These are phyloP conservation scores for Cyclostephanos tholiformis DNA, from an alignment of 108 stramenopile genomes.

Conservation along the genomic window DNA sequence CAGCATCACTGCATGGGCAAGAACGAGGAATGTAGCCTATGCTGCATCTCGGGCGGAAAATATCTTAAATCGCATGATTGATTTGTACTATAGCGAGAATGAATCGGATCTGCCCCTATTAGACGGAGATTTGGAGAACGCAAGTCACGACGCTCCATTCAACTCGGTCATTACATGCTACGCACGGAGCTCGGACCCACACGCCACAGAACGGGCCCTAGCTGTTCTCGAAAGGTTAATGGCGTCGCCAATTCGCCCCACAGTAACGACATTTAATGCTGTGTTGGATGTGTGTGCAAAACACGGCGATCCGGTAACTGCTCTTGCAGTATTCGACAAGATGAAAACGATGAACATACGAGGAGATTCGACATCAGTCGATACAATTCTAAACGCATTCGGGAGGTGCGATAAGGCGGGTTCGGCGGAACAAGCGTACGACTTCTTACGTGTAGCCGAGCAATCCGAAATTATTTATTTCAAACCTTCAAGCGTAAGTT, in stretches of 20 bases:
- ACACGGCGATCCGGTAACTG: conserved; percentile 42
- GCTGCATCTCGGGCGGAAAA: conserved; percentile 49
- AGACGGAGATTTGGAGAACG: conserved; percentile 36
- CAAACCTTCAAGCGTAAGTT: conserved; percentile 29
- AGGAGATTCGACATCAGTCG: conserved; percentile 42
- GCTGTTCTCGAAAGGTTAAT: conserved; percentile 45
- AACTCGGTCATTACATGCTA: conserved; percentile 62
- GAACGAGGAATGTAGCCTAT: conserved; percentile 12
- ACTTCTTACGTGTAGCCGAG: conserved; percentile 30
- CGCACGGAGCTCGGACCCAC: conserved; percentile 37
- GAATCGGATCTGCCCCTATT: conserved; percentile 20
- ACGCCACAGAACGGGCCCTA: conserved; percentile 44
- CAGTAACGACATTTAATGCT: conserved; percentile 46
- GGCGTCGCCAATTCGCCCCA: conserved; percentile 31
- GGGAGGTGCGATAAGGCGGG: conserved; percentile 30
- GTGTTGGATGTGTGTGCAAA: conserved; percentile 54
- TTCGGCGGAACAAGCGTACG: conserved; percentile 41
- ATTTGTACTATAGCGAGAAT: conserved; percentile 32
- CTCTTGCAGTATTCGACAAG: conserved; percentile 35
- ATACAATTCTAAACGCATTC: conserved; percentile 46
- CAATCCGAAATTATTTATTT: conserved; percentile 15
- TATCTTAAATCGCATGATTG: conserved; percentile 53
- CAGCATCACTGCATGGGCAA: conserved; percentile 36
- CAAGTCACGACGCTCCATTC: conserved; percentile 56
- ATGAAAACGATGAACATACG: conserved; percentile 28